Evolutionary conservation across 345 rosid species (phyloP), one percentile per base, ranked within the genome.

Genomic region (Eucalyptus pauciflora): DNA sequence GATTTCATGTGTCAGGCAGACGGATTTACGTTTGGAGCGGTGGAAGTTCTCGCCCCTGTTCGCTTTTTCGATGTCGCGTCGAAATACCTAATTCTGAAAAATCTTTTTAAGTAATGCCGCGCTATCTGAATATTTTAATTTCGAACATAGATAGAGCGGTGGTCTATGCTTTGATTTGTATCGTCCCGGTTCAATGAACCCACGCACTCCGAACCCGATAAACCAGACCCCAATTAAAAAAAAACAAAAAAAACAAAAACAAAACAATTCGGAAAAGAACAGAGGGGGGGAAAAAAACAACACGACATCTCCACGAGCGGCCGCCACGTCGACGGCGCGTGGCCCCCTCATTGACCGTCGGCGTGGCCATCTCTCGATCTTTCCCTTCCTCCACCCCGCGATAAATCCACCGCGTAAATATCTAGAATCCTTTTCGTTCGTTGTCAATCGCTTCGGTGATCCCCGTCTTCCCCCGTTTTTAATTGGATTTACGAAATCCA

Each of bases 211-310:
- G 2, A 18, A 3, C 45, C 45, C 69, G 6, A 60, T 10, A 27
- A 52, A 18, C 56, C 56, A 51, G 17, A 51, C 18, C 56, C 56
- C 18, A 52, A 18, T 18, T 46, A 37, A 37, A 37, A 37, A 37
- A 10, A 10, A 18, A 17, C 13, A 13, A 50, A 50, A 50, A 17
- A 18, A 25, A 67, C 7, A 7, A 1, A 1, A 56, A 56, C 10
- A 7, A 8, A 69, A 31, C 22, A 17, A 29, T 13, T 62, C 31
- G 33, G 71, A 13, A 62, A 29, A 29, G 6, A 11, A 56, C 10
- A 56, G 1, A 6, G 31, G 3, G 2, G 2, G 16, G 7, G 4
- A 27, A 13, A 27, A 29, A 29, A n/a, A 7, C 5, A 17, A 5
- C 3, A 1, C 5, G 80, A 14, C 25, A 71, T 5, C 27, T 6